Evolutionary conservation across 2,329 filamentous ascomycete species (phyloP), one percentile per base, ranked within the genome.

Genomic region (Microcyclosporella mali): DNA sequence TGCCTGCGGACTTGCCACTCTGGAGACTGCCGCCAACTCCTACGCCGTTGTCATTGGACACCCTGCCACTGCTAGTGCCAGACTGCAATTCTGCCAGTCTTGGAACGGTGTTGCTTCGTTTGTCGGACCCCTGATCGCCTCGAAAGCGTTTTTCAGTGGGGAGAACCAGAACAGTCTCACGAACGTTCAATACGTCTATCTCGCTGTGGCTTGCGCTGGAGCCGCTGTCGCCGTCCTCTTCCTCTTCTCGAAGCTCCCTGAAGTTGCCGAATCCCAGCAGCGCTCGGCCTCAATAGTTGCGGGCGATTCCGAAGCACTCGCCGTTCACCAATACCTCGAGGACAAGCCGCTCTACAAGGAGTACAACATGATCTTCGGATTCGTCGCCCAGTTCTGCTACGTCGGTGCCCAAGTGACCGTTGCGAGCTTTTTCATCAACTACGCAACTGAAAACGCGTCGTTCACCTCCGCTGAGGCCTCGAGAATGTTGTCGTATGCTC

Each of bases 81-180:
- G 63, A 50, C 58, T 66, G 10, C 62, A 65, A 39, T 66, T 66
- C 60, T 66, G 63, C 45, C 63, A 66, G 47, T 59, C 58, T 17
- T 65, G 62, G 62, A 64, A 64, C 50, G 57, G 57, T 46, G 58
- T 66, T 11, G 63, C 65, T 21, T 66, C 62, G 10, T 67, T 67
- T 57, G 57, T 66, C 29, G 63, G 64, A 4, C 64, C 65, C 14
- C 55, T 63, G 39, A 67, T 66, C 41, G 63, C 63, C 18, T 61
- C 59, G 46, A 64, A 65, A 51, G 62, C 61, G 30, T 65, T 65
- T 58, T 65, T 64, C 57, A 45, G 50, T n/a, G 61, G 59, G 40
- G 51, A 40, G 19, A 61, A 60, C 52, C 36, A 49, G 27, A 53
- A 61, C 51, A 57, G 50, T 43, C 52, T 65, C 15, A 61, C 56